phyloP scores from a whole-genome alignment of 2,329 filamentous ascomycete genomes.

The Cryoendolithus antarcticus region DNA sequence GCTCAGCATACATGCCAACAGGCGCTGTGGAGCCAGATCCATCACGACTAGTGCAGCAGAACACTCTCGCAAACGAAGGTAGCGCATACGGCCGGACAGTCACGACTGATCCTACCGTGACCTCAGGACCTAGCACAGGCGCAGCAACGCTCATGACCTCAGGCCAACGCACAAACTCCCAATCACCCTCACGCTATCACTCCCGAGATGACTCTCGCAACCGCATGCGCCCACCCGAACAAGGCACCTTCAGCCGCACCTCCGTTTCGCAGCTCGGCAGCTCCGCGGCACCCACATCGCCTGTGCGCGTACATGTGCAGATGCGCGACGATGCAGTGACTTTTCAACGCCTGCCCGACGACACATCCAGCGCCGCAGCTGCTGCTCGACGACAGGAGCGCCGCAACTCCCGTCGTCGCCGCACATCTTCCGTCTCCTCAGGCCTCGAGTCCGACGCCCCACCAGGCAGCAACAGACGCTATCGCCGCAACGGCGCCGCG shows the following conservation, averaged over 20 bases:
- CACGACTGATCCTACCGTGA: conserved; percentile 13
- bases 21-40: conserved; percentile 30
- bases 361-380: conserved; percentile 49
- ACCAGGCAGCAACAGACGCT: conserved; percentile 7
- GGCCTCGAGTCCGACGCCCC: conserved; percentile 24
- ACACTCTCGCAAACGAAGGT: conserved; percentile 15
- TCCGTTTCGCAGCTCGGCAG: conserved; percentile 8
- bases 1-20: conserved; percentile 23
- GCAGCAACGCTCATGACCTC: conserved; percentile 9
- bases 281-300: conserved; percentile 22
- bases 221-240: conserved; percentile 1
- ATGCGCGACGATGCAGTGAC: conserved; percentile 52
- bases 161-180: conserved; percentile 13
- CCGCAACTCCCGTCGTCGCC: conserved; percentile 19
- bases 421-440: conserved; percentile 24
- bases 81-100: neutral
- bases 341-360: conserved; percentile 46
- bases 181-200: conserved; percentile 16
- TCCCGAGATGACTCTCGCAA: conserved; percentile 8
- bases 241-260: conserved; percentile 11
- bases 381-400: conserved; percentile 41
- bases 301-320: conserved; percentile 52
- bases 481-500: conserved; percentile 8
- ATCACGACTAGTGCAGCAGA: conserved; percentile 19
- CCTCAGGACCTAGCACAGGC: conserved; percentile 11